Evolutionary conservation across 2,329 filamentous ascomycete genomes (phyloP).

Genomic region (Phialocephala sp.): DNA sequence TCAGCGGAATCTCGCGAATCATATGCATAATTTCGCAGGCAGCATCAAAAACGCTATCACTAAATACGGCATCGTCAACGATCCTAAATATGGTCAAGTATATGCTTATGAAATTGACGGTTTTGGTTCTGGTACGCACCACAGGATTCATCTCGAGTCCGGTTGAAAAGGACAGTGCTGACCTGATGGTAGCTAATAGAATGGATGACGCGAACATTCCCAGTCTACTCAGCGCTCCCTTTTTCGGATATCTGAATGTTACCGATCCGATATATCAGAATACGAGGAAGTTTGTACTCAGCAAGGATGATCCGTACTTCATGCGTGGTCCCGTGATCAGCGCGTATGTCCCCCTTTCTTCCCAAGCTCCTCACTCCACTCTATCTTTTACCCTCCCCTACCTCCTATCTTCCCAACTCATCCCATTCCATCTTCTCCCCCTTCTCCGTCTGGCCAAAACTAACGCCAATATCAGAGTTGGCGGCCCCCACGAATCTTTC

Average conservation of each 20-base stretch:
- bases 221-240: slow-evolving; percentile 67
- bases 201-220: slow-evolving; percentile 79
- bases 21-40: slow-evolving; percentile 63
- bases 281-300: slow-evolving; percentile 79
- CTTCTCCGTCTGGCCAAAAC: neutral
- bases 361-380: too few relatives aligned
- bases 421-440: too few relatives aligned
- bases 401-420: too few relatives aligned
- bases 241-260: slow-evolving; percentile 63
- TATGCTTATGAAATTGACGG: slow-evolving; percentile 82
- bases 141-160: neutral
- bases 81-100: slow-evolving; percentile 68
- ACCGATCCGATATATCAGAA: slow-evolving; percentile 75
- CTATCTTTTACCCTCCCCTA: too few relatives aligned
- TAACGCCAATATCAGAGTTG: slow-evolving; percentile 59
- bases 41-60: slow-evolving; percentile 72
- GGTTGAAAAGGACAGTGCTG: neutral
- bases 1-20: slow-evolving; percentile 55
- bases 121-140: slow-evolving; percentile 56
- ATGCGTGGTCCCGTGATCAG: slow-evolving; percentile 59
- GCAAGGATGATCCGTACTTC: slow-evolving; percentile 80
- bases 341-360: slow-evolving; percentile 47
- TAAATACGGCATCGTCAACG: slow-evolving; percentile 71
- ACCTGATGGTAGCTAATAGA: slow-evolving; percentile 49
- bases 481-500: slow-evolving; percentile 69